Percentiles rank a stretch among this genome's conserved stretches.
Conservation (phyloP, 2,329 filamentous ascomycete species). For the Sclerotiophoma versabilis region DNA sequence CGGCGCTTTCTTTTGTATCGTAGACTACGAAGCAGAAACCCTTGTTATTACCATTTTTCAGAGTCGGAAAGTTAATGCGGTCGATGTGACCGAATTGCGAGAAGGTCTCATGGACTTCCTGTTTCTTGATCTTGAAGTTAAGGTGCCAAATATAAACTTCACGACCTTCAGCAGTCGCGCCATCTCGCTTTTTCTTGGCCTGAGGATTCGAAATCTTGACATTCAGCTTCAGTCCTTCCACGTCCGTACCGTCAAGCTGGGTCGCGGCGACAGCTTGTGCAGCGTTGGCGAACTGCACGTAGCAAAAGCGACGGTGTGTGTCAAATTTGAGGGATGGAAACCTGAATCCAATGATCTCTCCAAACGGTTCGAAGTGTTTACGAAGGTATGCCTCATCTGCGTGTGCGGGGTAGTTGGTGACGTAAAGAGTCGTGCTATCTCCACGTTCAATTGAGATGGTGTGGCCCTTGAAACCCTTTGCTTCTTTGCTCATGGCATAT, state of each 20-base stretch:
- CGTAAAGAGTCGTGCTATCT: slow-evolving; percentile 80
- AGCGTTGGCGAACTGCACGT: slow-evolving; percentile 80
- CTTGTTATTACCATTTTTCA: slow-evolving; percentile 70
- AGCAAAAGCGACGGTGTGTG: slow-evolving; percentile 90
- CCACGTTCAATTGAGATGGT: slow-evolving; percentile 78
- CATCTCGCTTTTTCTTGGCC: slow-evolving; percentile 78
- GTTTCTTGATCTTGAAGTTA: slow-evolving; percentile 77
- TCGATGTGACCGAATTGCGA: slow-evolving; percentile 77
- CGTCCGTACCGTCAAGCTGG: slow-evolving; percentile 71
- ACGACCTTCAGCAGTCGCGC: slow-evolving; percentile 83
- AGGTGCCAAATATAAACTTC: slow-evolving; percentile 89
- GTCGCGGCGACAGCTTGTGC: slow-evolving; percentile 62
- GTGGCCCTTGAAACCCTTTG: slow-evolving; percentile 77
- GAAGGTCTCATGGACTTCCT: slow-evolving; percentile 75
- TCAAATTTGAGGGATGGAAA: slow-evolving; percentile 93
- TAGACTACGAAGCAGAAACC: slow-evolving; percentile 86
- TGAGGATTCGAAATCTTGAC: slow-evolving; percentile 86
- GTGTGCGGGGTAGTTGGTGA: slow-evolving; percentile 85
- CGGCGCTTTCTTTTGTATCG: slow-evolving; percentile 69
- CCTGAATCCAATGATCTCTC: slow-evolving; percentile 82
- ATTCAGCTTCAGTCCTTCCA: slow-evolving; percentile 72
- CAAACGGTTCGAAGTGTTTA: slow-evolving; percentile 71
- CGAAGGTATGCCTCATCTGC: slow-evolving; percentile 76
- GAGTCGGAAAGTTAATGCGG: slow-evolving; percentile 71
- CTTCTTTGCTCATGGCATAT: slow-evolving; percentile 80